Evolutionary conservation across 1,284 basidiomycete genomes (phyloP), one percentile per base, ranked within the genome.

Genomic region (Violaceomyces palustris): DNA sequence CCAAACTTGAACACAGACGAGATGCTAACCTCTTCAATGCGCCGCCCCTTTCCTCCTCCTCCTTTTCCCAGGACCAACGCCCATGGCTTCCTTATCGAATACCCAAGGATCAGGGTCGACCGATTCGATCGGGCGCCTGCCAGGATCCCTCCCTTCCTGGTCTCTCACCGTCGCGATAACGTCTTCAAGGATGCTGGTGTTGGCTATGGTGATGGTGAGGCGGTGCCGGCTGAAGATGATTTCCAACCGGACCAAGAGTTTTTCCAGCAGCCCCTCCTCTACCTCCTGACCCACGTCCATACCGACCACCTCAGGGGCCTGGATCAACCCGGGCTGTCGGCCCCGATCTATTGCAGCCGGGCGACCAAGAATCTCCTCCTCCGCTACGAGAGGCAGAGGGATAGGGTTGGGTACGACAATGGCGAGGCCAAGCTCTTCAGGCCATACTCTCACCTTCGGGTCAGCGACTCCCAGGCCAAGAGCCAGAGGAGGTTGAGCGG

Each of bases 291-390:
- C 4, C 68, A 71, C 42, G 50, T 62, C n/a, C 68, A 71, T 37
- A 61, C 65, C 18, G 68, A 71, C 39, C 68, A 71, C 38, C 59
- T 69, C 45, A 51, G 45, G 29, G 68, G 68, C 1, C 56, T 71
- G 25, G 50, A 56, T 14, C 32, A 47, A 19, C 56, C 54, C 8
- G 52, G 48, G 18, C 48, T 58, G 40, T 48, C 47, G 3, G 58
- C 56, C 9, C 49, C 56, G 15, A 58, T 70, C 54, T 65, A 64
- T 32, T 70, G 68, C 42, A 61, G 50, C 9, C 18, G 30, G 6
- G 42, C 53, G 26, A 69, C 66, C 24, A 65, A 63, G 33, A 28
- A 51, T 15, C 56, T 67, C 12, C 41, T 70, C 2, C 55, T 69
- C 31, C 51, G 59, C 17, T 51, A 66, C 34, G 62, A 65, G 37